Evolutionary conservation across 2,329 filamentous ascomycete species (phyloP).

Genomic region (Lasiodiplodia citricola): DNA sequence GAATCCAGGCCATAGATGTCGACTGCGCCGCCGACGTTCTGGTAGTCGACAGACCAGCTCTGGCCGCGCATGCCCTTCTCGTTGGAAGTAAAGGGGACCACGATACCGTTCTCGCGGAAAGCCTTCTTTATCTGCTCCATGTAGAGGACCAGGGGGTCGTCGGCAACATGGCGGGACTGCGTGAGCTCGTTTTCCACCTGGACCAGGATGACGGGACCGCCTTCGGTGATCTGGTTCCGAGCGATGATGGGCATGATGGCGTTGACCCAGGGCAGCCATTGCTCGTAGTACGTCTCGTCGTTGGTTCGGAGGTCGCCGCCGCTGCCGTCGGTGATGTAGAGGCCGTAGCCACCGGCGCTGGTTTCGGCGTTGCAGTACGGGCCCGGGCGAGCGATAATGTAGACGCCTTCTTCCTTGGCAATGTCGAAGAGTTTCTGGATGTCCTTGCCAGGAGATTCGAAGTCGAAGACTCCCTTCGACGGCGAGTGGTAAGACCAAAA

Average conservation of each 20-base stretch:
- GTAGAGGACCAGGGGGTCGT: constrained; percentile 57
- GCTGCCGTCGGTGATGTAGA: constrained; percentile 67
- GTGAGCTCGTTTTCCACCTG: constrained; percentile 64
- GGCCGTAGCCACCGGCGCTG: constrained; percentile 65
- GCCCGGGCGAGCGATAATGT: constrained; percentile 62
- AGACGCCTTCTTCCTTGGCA: constrained; percentile 60
- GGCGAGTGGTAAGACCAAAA: constrained; percentile 57
- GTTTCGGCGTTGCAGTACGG: constrained; percentile 70
- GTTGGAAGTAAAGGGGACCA: constrained; percentile 64
- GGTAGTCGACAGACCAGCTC: constrained; percentile 67
- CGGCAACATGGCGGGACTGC: constrained; percentile 44
- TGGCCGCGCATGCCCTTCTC: constrained; percentile 64
- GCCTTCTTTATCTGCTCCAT: constrained; percentile 63
- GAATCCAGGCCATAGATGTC: constrained; percentile 61
- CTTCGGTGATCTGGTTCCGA: constrained; percentile 62
- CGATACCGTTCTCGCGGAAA: constrained; percentile 62
- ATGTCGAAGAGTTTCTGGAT: constrained; percentile 59
- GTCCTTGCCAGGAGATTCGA: constrained; percentile 59
- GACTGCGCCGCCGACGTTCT: constrained; percentile 60
- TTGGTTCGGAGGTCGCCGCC: constrained; percentile 61
- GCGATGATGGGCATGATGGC: constrained; percentile 58
- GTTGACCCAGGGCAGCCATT: constrained; percentile 61
- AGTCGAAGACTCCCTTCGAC: constrained; percentile 54
- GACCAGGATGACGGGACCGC: constrained; percentile 58
- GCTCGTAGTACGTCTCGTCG: constrained; percentile 58